Evolutionary conservation across 2,329 filamentous ascomycete species (phyloP), one percentile per base, ranked within the genome.

Genomic region (Samsoniella hepiali): DNA sequence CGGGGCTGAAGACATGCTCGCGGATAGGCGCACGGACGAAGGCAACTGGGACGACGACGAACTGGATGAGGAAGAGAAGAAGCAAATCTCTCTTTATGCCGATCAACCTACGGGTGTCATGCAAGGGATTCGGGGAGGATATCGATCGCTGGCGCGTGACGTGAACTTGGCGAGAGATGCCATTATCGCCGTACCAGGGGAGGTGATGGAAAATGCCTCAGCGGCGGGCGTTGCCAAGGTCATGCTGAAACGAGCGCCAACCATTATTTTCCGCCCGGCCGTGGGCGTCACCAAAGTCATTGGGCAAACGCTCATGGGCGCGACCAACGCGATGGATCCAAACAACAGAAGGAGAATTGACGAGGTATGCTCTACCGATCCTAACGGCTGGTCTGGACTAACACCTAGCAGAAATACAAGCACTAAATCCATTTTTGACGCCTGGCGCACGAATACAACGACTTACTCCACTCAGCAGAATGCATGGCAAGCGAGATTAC

Each of bases 181-280:
- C 10, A 92, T 99, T 64, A 94, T 99, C 69, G 95, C 94, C 1
- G 91, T 99, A 32, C 94, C 95, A 0, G 91, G 90, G 0, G 94
- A 98, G 73, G 86, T 96, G 1, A 89, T 96, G 81, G 93, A 97
- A 71, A 93, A 90, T 70, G 85, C 87, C 29, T 93, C 87, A 64
- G 93, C 94, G 1, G 86, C 88, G 49, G 92, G 91, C 2, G 92
- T 91, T 1, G 91, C 92, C 15, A 87, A 81, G 70, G 93, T 90
- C 1, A 87, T 99, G 22, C 82, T 89, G 65, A 89, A 85, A 74
- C 86, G 91, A 69, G 93, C 93, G 36, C 95, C 95, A n/a, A 97
- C 93, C 0, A 91, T 98, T 27, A 90, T 99, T 58, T 86, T 99
- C 68, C 82, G 93, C 62, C 95, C 95, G 8, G 91, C 93, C 3